Base-by-base conservation (phyloP, 1,139 yeast species). In the Geotrichum candidum region DNA sequence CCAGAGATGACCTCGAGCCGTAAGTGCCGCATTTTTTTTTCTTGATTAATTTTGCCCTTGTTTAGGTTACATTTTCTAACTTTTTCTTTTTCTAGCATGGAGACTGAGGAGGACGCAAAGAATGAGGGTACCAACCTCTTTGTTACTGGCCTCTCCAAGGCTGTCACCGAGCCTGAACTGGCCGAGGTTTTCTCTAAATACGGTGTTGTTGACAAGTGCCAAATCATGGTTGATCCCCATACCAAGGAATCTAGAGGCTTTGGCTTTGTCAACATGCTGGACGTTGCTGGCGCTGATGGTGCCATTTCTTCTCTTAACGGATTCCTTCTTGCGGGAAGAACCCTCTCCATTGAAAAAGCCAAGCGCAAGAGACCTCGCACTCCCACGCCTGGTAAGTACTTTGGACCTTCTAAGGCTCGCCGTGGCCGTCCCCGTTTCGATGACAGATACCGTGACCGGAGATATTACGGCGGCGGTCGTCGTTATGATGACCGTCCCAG, bases 331-430 rank as follows among this genome's bases (percentile, higher is more conserved):
- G 73, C 70, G 11, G 78, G 78, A 33, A 68, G 72, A 55, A 65
- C 70, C 22, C 66, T 75, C 53, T 66, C 72, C 35, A 70, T 75
- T 51, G 78, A 76, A 60, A 69, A 69, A 63, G 78, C 78, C 51
- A 72, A 72, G 62, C 73, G 78, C 56, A 71, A 72, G 65, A 68
- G 78, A 51, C 76, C 78, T 51, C 70, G 77, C 53, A 73, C 78
- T 22, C 78, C 78, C 29, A 76, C 78, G 3, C 78, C 78, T n/a
- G 78, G 78, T 53, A 73, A 71, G 66, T 76, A 76, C 67, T 73
- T 70, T 64, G 78, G 78, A 2, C 76, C 78, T n/a, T 74, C 76
- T 51, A 75, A 72, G 68, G 67, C 69, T 31, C 68, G 70, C 56
- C 67, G 70, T 27, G 66, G 66, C 38, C 64, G 71, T 25, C 61